A percentile compares a stretch with the other conserved stretches of the same genome.
Conservation (phyloP, 1,284 basidiomycete species). For the Entoloma clypeatum region DNA sequence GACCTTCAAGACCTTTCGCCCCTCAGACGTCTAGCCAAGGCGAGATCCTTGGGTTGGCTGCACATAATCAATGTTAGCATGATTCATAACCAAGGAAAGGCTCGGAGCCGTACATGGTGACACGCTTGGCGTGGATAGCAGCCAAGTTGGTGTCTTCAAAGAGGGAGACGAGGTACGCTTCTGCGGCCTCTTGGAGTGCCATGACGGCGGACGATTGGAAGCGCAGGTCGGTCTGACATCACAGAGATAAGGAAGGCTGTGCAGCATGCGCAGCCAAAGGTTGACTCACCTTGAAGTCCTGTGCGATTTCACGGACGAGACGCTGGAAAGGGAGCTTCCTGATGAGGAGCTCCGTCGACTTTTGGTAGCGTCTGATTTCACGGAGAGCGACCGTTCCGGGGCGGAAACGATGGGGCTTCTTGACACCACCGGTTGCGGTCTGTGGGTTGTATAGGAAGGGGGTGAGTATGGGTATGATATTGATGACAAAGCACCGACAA, state of each 20-base stretch:
- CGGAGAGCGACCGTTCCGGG: conserved; percentile 98
- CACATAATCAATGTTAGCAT: conserved; percentile 13
- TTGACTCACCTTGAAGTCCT: conserved; percentile 85
- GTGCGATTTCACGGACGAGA: conserved; percentile 94
- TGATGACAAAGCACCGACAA: too few relatives aligned
- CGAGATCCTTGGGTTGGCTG: conserved; percentile 84
- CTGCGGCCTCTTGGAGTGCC: conserved; percentile 93
- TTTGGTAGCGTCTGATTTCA: conserved; percentile 98
- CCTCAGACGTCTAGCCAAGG: conserved; percentile 84
- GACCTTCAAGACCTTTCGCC: conserved; percentile 77
- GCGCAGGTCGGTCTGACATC: conserved; percentile 77
- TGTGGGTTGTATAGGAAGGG: conserved; percentile 24
- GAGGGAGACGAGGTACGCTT: conserved; percentile 96
- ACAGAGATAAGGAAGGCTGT: conserved; percentile 9
- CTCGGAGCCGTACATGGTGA: conserved; percentile 60
- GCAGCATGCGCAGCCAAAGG: conserved; percentile 1
- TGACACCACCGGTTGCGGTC: conserved; percentile 91
- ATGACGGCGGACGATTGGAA: conserved; percentile 98
- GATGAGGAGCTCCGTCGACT: conserved; percentile 94
- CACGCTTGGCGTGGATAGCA: conserved; percentile 91
- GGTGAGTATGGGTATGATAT: too few relatives aligned
- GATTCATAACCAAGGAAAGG: conserved; percentile 12
- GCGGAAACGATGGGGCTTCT: conserved; percentile 97
- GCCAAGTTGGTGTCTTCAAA: conserved; percentile 93
- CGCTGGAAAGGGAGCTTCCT: conserved; percentile 96